Percentiles rank a stretch among this genome's conserved stretches.
Evolutionary conservation across 1,284 basidiomycete species (phyloP).

Genomic region (Sparassis latifolia): DNA sequence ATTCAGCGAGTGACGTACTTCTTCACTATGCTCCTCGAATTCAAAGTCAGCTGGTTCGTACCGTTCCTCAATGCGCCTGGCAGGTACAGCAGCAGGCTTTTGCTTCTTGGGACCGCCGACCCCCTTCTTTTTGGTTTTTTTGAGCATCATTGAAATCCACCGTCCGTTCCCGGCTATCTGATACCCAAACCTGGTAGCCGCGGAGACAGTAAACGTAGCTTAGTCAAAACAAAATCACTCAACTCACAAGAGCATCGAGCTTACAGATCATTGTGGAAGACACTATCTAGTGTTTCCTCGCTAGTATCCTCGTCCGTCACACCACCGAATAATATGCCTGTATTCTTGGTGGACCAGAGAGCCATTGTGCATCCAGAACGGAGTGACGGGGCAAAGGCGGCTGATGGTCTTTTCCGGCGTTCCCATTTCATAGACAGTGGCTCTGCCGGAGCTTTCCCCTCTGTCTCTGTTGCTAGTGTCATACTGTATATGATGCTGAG

Average conservation of each 20-base stretch:
- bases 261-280: slow-evolving; percentile 82
- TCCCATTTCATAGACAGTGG: slow-evolving; percentile 77
- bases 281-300: slow-evolving; percentile 82
- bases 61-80: no score
- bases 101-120: slow-evolving; percentile 36
- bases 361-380: slow-evolving; percentile 86
- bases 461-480: slow-evolving; percentile 25
- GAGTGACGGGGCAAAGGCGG: slow-evolving; percentile 67
- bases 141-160: slow-evolving; percentile 77
- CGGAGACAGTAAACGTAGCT: no score
- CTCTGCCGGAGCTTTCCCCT: slow-evolving; percentile 34
- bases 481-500: slow-evolving; percentile 23
- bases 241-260: no score
- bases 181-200: slow-evolving; percentile 63
- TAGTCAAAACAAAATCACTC: no score
- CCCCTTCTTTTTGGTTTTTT: slow-evolving; percentile 51
- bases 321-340: slow-evolving; percentile 86
- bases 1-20: no score
- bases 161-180: slow-evolving; percentile 72
- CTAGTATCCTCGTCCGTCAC: slow-evolving; percentile 86
- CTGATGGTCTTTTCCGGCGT: slow-evolving; percentile 64
- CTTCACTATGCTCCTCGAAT: no score
- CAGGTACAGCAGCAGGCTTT: slow-evolving; percentile 14
- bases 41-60: no score
- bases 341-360: slow-evolving; percentile 60